Base-by-base conservation (phyloP, 192 early-diverging fungal species). In the Podila epicladia region DNA sequence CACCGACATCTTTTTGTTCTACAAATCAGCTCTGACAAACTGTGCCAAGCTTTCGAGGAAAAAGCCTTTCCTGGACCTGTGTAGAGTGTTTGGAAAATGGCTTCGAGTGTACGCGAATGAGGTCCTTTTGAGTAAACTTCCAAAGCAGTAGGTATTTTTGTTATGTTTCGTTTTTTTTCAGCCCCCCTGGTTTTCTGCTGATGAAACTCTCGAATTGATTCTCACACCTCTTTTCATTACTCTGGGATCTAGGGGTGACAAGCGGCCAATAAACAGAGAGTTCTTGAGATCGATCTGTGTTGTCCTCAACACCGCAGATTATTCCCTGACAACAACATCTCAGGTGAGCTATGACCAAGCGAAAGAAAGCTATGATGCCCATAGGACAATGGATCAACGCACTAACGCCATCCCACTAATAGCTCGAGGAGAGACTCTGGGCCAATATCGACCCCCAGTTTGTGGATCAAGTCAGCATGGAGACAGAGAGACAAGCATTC, bases 241-340 rank as follows among this genome's bases (percentile, higher is more conserved):
- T 63, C 11, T 62, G 13, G 37, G 19, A 32, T 22, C 57, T 65
- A 89, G 90, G 37, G 89, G 93, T 29, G 90, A 96, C 28, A 91
- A 87, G 59, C 85, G 87, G 62, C 67, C 84, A 4, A 72, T 93
- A 50, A 88, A 85, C 7, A 79, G 87, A 12, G 93, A 95, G 28
- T 92, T 94, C 22, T 83, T 98, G 37, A 82, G 86, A 37, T 88
- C 90, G 15, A 90, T 90, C 3, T 94, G 94, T 68, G 71, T 93
- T n/a, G 89, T 97, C 28, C 84, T 98, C 68, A 98, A 97, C 58
- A 99, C 98, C 0, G 94, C 94, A 0, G 98, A 99, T 82, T 99
- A 99, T 82, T 99, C 97, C 72, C 86, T 88, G 31, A 86, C 89
- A 13, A 96, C 95, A 2, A 96, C 93, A 0, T 79, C 86, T 12